phyloP scores from a whole-genome alignment of 225 moss, liverwort and hornwort genomes.

The Anthoceros angustus region DNA sequence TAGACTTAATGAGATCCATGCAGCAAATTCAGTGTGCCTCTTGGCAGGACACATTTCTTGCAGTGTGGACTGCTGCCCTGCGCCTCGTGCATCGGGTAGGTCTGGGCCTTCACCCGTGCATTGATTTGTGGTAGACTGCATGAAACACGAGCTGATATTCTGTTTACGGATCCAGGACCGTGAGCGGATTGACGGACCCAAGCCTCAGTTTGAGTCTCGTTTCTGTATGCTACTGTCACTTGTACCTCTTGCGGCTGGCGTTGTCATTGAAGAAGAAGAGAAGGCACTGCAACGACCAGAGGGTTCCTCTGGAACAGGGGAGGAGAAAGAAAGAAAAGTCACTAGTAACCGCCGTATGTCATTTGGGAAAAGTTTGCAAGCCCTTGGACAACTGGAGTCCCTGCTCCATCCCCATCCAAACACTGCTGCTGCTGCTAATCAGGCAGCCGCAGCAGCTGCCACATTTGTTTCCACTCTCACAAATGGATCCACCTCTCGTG shows the following conservation, averaged over 20 bases:
- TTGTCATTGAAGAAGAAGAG: conserved; percentile 83
- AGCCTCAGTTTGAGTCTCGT: conserved; percentile 52
- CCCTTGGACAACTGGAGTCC: conserved; percentile 77
- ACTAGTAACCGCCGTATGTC: conserved; percentile 61
- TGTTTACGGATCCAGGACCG: conserved; percentile 39
- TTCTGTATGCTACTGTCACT: conserved; percentile 77
- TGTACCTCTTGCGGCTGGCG: conserved; percentile 56
- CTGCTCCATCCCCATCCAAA: conserved; percentile 48
- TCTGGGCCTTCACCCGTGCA: background rate
- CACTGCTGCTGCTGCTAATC: conserved; percentile 57
- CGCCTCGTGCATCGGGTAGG: conserved; percentile 75
- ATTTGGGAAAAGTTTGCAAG: conserved; percentile 50
- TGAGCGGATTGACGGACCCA: conserved; percentile 55
- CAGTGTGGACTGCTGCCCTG: conserved; percentile 76
- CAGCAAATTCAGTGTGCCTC: conserved; percentile 64
- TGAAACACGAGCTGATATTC: too few relatives aligned
- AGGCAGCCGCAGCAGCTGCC: conserved; percentile 53
- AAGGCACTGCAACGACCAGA: conserved; percentile 30
- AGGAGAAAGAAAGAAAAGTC: conserved; percentile 58
- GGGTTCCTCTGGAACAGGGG: conserved; percentile 21
- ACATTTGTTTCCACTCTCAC: conserved; percentile 41
- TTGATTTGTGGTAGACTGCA: background rate
- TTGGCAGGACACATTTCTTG: conserved; percentile 85
- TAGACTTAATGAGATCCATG: conserved; percentile 72
- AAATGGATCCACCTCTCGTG: conserved; percentile 30